These are phyloP conservation scores for Candida sp. DNA, from an alignment of 1,139 yeast genomes.

Conservation along the genomic window DNA sequence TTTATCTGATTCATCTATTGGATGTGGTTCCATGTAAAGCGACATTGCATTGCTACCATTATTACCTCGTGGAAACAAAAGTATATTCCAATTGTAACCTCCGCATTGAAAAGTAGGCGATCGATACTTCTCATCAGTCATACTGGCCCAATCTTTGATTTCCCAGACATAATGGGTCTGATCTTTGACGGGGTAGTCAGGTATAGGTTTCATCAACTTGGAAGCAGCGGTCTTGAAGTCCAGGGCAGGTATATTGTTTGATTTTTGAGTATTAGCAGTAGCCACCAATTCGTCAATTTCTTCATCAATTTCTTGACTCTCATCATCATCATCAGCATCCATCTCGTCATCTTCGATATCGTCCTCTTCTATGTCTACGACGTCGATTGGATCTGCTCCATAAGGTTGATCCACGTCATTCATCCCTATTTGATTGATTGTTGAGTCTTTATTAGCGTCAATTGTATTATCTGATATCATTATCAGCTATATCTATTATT, in stretches of 20 bases:
- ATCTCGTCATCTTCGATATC: conserved; percentile 4
- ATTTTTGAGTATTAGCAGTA: conserved; percentile 2
- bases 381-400: conserved; percentile 1
- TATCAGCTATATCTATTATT: neutral
- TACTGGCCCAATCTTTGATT: conserved; percentile 59
- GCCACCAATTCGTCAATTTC: conserved; percentile 7
- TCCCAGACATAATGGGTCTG: conserved; percentile 66
- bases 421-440: neutral
- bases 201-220: conserved; percentile 38
- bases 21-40: conserved; percentile 62
- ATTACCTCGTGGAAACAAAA: conserved; percentile 78
- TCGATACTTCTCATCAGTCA: conserved; percentile 51
- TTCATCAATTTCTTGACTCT: conserved; percentile 7
- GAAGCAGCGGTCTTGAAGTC: conserved; percentile 26
- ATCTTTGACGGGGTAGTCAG: conserved; percentile 40
- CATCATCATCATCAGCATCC: conserved; percentile 10
- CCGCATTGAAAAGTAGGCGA: conserved; percentile 60
- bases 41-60: conserved; percentile 48
- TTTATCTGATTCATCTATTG: conserved; percentile 31
- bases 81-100: conserved; percentile 67
- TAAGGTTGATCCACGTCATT: neutral
- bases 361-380: conserved; percentile 7
- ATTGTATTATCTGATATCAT: neutral
- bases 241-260: conserved; percentile 12
- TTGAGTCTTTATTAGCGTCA: neutral